Evolutionary conservation across 2,329 filamentous ascomycete species (phyloP), one percentile per base, ranked within the genome.

Genomic region (Talaromyces sp.): DNA sequence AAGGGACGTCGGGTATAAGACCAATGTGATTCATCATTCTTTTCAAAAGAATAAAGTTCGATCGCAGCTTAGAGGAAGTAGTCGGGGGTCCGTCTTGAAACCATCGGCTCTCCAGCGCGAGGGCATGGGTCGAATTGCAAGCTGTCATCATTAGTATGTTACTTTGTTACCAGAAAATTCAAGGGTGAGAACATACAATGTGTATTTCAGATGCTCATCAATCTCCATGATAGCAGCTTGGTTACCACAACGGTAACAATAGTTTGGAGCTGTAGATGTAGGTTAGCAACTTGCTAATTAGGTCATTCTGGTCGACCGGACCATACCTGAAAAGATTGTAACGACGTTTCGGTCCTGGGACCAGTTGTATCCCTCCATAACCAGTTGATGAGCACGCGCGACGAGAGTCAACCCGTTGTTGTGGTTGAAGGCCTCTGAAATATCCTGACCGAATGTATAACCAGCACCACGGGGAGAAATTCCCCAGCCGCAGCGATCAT

Each of bases 181-280:
- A 35, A 22, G 54, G 35, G 39, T 11, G 50, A 41, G 27, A 58
- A 89, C 93, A 80, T 86, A 97, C 94, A 99, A 98, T 75, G 95
- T 98, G 82, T 98, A 99, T 85, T 99, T 98, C 77, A 99, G 83
- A 79, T 98, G 93, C 82, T 99, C 95, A 71, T 98, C 95, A 79
- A 99, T 99, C 82, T 98, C 95, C 95, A 99, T 99, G 79, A 99
- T 98, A n/a, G 95, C 95, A 65, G 95, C 95, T 81, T 98, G 95
- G 81, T 99, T 99, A 76, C 95, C 95, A 77, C 95, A 99, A 79
- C 95, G 88, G 85, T 99, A 98, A 84, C 94, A 99, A 85, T 99
- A 99, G 80, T 94, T 94, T 69, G 91, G 91, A 62, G 91, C 91
- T 89, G 70, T 19, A 9, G 9, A n/a, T 17, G 17, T 64, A 10